Percentiles rank a stretch among this genome's conserved stretches.
Evolutionary conservation across 1,139 yeast species (phyloP).

Genomic region (Kodamaea suecica): DNA sequence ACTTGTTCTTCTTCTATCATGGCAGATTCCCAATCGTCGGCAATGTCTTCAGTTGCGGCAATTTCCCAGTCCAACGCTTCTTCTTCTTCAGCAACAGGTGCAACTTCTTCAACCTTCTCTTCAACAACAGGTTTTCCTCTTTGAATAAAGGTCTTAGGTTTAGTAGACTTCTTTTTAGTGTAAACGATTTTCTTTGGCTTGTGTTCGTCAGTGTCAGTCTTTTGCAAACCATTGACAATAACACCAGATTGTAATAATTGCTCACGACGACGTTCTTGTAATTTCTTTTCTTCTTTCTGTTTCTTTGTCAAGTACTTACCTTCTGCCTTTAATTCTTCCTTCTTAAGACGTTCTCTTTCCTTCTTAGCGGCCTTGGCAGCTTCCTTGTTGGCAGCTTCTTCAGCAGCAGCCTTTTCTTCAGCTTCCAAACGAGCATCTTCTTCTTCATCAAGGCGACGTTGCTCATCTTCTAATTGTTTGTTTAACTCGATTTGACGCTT

Average conservation of each 20-base stretch:
- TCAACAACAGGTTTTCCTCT: constrained; percentile 18
- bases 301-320: constrained; percentile 89
- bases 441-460: constrained; percentile 59
- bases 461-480: constrained; percentile 79
- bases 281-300: constrained; percentile 88
- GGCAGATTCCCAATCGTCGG: constrained; percentile 48
- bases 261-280: constrained; percentile 86
- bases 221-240: constrained; percentile 73
- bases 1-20: constrained; percentile 26
- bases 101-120: constrained; percentile 22
- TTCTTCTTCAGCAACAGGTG: constrained; percentile 44
- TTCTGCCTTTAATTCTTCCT: constrained; percentile 82
- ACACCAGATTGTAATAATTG: constrained; percentile 76
- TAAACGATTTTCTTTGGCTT: constrained; percentile 70
- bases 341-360: constrained; percentile 79
- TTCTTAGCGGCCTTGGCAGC: constrained; percentile 71
- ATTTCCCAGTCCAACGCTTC: constrained; percentile 62
- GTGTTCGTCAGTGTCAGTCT: constrained; percentile 33
- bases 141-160: constrained; percentile 36
- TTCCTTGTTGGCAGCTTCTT: constrained; percentile 66
- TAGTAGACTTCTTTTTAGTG: constrained; percentile 63
- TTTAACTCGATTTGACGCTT: constrained; percentile 83
- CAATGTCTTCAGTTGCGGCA: constrained; percentile 53
- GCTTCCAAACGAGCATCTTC: constrained; percentile 64
- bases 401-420: constrained; percentile 57